Evolutionary conservation across 306 rosid species (phyloP).

Genomic region (Glycine soja): DNA sequence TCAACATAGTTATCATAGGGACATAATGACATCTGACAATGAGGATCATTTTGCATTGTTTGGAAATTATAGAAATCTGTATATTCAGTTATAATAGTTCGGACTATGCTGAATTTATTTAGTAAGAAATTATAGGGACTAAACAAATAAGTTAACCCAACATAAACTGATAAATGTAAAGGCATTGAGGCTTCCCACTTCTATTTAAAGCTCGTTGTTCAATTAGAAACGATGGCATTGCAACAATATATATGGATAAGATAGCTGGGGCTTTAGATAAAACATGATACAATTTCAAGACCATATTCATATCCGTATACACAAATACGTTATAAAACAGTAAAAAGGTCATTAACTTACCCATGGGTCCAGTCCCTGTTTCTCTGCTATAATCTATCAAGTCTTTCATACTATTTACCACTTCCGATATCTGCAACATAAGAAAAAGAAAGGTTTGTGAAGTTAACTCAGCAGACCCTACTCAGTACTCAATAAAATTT

Average conservation of each 20-base stretch:
- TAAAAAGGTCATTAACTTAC: constrained; percentile 57
- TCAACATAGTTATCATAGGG: constrained; percentile 19
- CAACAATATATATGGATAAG: background rate
- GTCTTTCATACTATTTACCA: constrained; percentile 97
- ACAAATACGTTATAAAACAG: constrained; percentile 19
- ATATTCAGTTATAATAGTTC: background rate
- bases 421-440: constrained; percentile 86
- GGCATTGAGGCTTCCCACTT: background rate
- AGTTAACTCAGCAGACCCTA: constrained; percentile 18
- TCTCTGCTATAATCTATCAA: constrained; percentile 96
- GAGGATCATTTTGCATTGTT: constrained; percentile 1
- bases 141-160: constrained; percentile 13
- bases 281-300: constrained; percentile 22
- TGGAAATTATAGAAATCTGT: background rate
- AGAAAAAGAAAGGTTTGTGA: background rate
- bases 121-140: constrained; percentile 13
- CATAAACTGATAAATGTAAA: background rate
- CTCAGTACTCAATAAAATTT: constrained; percentile 9
- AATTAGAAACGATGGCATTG: constrained; percentile 1
- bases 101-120: constrained; percentile 7
- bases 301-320: constrained; percentile 29
- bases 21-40: background rate
- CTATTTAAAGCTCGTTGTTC: background rate
- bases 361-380: constrained; percentile 90
- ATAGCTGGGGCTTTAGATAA: constrained; percentile 5